phyloP scores from a whole-genome alignment of 75 land plant genomes.

The Azolla pinnata region DNA sequence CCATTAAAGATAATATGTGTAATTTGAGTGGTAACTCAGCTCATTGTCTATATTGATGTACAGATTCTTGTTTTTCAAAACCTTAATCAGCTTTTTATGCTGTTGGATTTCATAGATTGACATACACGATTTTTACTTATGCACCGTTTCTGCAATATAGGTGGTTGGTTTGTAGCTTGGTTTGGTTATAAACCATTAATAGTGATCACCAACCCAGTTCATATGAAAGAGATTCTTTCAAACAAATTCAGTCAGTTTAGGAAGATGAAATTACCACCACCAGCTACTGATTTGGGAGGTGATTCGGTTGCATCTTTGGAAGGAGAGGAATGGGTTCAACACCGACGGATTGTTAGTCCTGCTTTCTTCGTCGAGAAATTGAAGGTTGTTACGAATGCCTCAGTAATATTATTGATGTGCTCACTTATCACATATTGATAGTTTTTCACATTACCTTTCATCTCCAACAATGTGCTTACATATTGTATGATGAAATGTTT shows the following conservation, averaged over 20 bases:
- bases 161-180: conserved; percentile 26
- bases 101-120: background rate
- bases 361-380: conserved; percentile 69
- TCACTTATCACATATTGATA: too few species aligned
- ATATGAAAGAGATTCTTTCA: conserved; percentile 34
- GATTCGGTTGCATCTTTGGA: conserved; percentile 54
- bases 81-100: too few species aligned
- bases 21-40: background rate
- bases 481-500: too few species aligned
- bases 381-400: conserved; percentile 54
- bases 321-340: conserved; percentile 75
- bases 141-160: conserved; percentile 12
- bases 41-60: background rate
- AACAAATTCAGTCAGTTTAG: conserved; percentile 29
- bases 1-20: conserved; percentile 4
- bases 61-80: background rate
- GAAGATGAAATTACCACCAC: conserved; percentile 5
- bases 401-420: too few species aligned
- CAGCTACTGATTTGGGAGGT: conserved; percentile 42
- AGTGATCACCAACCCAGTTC: conserved; percentile 24
- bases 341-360: conserved; percentile 55
- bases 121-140: background rate
- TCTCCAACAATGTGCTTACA: too few species aligned
- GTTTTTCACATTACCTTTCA: too few species aligned
- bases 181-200: conserved; percentile 29